Evolutionary conservation across 2,329 filamentous ascomycete species (phyloP), one percentile per base, ranked within the genome.

Genomic region (Neoascochyta sp.): DNA sequence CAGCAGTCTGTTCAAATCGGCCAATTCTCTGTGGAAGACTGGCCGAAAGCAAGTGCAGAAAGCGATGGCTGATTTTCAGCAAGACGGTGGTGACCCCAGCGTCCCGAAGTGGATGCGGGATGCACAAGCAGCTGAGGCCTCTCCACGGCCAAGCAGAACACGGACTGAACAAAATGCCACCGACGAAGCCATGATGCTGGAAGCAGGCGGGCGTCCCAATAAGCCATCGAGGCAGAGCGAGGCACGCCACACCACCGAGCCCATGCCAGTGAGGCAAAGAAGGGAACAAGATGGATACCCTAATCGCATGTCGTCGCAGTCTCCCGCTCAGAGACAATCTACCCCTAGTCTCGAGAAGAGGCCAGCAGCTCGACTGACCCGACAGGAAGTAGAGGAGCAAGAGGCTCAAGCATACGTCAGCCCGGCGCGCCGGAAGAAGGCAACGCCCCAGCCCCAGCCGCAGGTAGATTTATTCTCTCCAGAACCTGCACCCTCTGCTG

Each of bases 91-190:
- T 15, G 88, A 95, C 53, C 73, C 83, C 3, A 85, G 62, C 52
- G 86, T 95, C 56, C 92, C 92, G 1, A 92, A 86, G 56, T 98
- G 92, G 92, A 95, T 98, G 90, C 80, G 83, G 49, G 83, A 89
- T 34, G 74, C 79, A 3, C 74, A 76, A 33, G 47, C 43, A 21
- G 45, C 47, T 17, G 48, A 54, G 28, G 39, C 53, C 27, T 54
- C 47, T 20, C 51, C 44, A 12, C 38, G 37, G 14, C 16, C 52
- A 23, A 38, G 41, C 18, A 47, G 54, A 24, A 36, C 39, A 10
- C 45, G 31, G 42, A 37, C 36, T 38, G 43, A 39, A n/a, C 24
- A 51, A 32, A 32, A 36, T 34, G 54, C 63, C 21, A 75, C 67
- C 7, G 65, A 71, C 41, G 74, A 78, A 65, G 88, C 86, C 4